Evolutionary conservation across 768 basidiomycete species (phyloP).

Genomic region (Leccinum sublutescens): DNA sequence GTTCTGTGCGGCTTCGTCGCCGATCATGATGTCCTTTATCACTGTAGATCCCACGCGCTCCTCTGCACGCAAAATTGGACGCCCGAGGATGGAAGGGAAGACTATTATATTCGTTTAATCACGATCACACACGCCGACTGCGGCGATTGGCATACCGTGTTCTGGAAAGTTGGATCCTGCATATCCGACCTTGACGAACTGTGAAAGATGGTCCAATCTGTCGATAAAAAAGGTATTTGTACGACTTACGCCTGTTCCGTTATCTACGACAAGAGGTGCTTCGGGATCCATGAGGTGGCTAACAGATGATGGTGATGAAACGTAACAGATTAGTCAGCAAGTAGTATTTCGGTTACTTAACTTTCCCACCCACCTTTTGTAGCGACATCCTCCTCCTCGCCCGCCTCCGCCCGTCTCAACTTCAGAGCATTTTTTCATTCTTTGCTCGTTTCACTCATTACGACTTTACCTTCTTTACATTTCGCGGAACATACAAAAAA

Average conservation of each 20-base stretch:
- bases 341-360: neutral
- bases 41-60: conserved; percentile 83
- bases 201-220: conserved; percentile 10
- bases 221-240: neutral
- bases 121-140: neutral
- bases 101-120: conserved; percentile 43
- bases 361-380: neutral
- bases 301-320: neutral
- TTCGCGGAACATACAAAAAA: conserved; percentile 1
- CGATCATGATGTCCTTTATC: conserved; percentile 98
- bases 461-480: conserved; percentile 1
- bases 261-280: conserved; percentile 76
- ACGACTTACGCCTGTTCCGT: conserved; percentile 77
- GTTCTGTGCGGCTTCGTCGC: conserved; percentile 93
- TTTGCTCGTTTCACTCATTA: conserved; percentile 25
- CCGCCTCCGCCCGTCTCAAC: neutral
- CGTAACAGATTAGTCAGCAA: conserved; percentile 10
- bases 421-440: neutral
- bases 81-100: conserved; percentile 95
- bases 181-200: conserved; percentile 92
- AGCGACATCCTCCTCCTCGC: neutral
- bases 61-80: conserved; percentile 96
- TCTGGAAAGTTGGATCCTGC: conserved; percentile 95
- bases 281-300: conserved; percentile 29
- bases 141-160: conserved; percentile 56